phyloP scores from a whole-genome alignment of 106 monocot genomes.

The Dendrobium nobile region DNA sequence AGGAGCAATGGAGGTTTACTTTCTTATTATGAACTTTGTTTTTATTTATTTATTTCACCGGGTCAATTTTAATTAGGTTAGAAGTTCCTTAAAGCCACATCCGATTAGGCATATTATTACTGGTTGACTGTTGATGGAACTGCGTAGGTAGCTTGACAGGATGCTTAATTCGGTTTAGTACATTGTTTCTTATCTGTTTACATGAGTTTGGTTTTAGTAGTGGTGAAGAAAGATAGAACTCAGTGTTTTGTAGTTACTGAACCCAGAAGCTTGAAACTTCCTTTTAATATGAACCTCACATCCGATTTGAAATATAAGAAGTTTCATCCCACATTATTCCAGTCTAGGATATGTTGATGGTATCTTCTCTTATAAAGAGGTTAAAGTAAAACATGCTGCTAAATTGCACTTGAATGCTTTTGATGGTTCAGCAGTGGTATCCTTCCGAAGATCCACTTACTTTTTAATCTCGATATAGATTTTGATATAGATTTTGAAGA shows the following conservation, averaged over 20 bases:
- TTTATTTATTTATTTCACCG: neutral
- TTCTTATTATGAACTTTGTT: neutral
- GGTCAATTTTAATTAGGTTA: neutral
- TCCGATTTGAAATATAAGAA: neutral
- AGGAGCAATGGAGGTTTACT: slow-evolving; percentile 80
- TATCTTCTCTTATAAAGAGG: neutral
- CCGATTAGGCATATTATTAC: neutral
- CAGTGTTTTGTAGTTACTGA: neutral
- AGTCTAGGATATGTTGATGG: neutral
- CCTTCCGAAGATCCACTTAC: no score
- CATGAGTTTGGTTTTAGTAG: neutral
- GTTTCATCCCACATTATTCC: neutral
- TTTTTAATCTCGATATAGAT: no score
- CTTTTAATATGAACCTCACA: neutral
- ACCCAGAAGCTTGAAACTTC: neutral
- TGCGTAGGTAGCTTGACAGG: neutral
- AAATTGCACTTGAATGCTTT: no score
- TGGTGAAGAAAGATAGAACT: neutral
- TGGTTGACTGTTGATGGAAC: neutral
- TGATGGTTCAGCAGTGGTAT: no score
- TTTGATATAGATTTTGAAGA: no score
- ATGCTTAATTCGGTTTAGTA: neutral
- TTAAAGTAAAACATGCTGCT: neutral
- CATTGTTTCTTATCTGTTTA: neutral
- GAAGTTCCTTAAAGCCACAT: neutral